Percentiles rank a stretch among this genome's conserved stretches.
Evolutionary conservation across 116 monocot genomes (phyloP).

Genomic region (Trichopus zeylanicus): DNA sequence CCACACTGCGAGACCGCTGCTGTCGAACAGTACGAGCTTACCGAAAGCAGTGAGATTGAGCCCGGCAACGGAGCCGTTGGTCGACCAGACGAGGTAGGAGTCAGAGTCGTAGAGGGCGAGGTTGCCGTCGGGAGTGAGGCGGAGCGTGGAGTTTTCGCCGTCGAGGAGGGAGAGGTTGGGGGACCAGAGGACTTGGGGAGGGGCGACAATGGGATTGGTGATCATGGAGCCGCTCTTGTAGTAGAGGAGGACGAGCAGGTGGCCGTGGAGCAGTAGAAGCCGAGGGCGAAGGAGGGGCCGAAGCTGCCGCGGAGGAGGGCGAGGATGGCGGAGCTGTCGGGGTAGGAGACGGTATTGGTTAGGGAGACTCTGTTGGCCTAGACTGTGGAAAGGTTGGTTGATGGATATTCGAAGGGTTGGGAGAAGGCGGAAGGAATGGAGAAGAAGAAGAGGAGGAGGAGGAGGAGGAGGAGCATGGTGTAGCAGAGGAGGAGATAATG

Average conservation of each 20-base stretch:
- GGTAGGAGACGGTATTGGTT: not conserved
- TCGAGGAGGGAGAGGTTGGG: constrained; percentile 1
- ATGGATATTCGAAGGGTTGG: constrained; percentile 13
- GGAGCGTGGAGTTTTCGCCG: constrained; percentile 4
- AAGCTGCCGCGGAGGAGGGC: constrained; percentile 9
- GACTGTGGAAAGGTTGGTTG: not conserved
- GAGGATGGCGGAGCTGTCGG: constrained; percentile 5
- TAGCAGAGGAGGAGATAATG: no score
- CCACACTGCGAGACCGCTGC: not conserved
- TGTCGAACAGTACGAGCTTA: not conserved
- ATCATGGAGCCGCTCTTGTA: constrained; percentile 8
- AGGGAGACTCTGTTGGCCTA: constrained; percentile 15
- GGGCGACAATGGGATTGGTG: not conserved
- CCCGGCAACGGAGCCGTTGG: not conserved
- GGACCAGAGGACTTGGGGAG: constrained; percentile 15
- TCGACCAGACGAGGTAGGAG: not conserved
- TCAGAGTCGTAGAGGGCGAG: constrained; percentile 4
- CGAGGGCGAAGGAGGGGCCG: constrained; percentile 20
- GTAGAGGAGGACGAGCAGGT: constrained; percentile 17
- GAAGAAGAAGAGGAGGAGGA: not conserved
- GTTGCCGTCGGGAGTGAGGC: constrained; percentile 2
- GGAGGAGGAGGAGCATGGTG: no score
- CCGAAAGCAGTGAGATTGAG: not conserved
- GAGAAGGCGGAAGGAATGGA: not conserved
- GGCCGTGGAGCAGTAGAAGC: constrained; percentile 21